Base-by-base conservation (phyloP, 345 rosid species). In the Eucalyptus sp. region DNA sequence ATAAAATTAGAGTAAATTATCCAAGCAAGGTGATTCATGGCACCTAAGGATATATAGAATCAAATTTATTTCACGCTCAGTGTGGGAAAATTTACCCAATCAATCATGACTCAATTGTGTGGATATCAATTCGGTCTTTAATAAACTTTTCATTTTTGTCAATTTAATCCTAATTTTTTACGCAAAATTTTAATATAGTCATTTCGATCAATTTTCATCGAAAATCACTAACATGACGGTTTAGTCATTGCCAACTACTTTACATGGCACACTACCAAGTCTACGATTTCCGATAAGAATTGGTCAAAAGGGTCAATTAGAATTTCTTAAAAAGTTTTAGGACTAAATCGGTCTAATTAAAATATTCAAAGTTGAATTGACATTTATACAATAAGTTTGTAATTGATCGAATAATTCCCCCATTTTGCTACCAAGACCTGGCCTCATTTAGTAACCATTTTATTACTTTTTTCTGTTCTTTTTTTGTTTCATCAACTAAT, bases 281-380 rank as follows among this genome's bases (percentile, higher is more conserved):
- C 66, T 0, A 25, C 7, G 0, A 60, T 60, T 25, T 60, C 31
- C 66, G 0, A 60, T 12, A 7, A 60, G 3, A 60, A 10, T 1
- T 60, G 66, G 7, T 12, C 14, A 27, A 60, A 60, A 60, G 66
- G n/a, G 14, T 60, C 14, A 25, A 60, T 11, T 60, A 27, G 31
- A 60, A 60, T 60, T 60, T 60, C 15, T 8, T 1, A 13, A 58
- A 58, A 56, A 58, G 0, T 4, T 25, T 60, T 60, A 60, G 7
- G 4, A 60, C 31, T 25, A 24, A 60, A 60, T 60, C 4, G 0
- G 4, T 60, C 1, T 24, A 60, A 60, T 27, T 4, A 27, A 5
- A 58, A 60, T 25, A 5, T 60, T 60, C 3, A 5, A 24, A 10
- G n/a, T 0, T 60, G 2, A 60, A 60, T 60, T 60, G 15, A 7